Evolutionary conservation across 2,329 filamentous ascomycete genomes (phyloP).

Genomic region (Conoideocrella luteorostrata): DNA sequence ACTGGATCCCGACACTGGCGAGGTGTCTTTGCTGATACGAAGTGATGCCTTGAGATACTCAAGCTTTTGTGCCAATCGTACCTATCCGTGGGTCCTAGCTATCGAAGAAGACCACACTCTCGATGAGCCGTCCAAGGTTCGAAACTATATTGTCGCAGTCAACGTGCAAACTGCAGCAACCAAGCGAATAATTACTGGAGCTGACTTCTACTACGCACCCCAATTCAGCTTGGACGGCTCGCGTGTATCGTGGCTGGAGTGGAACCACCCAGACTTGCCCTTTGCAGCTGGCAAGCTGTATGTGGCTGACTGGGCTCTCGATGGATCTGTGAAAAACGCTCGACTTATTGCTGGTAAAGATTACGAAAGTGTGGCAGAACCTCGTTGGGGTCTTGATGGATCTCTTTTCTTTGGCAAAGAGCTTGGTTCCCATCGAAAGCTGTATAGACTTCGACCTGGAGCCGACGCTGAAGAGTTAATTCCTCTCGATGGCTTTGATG

Average conservation of each 20-base stretch:
- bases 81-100: constrained; percentile 38
- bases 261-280: constrained; percentile 47
- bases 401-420: constrained; percentile 43
- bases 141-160: constrained; percentile 33
- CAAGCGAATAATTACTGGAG: constrained; percentile 31
- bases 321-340: constrained; percentile 24
- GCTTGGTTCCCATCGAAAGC: constrained; percentile 37
- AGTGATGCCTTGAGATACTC: constrained; percentile 34
- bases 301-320: constrained; percentile 33
- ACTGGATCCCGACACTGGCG: constrained; percentile 30
- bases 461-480: constrained; percentile 22
- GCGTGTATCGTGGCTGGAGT: constrained; percentile 46
- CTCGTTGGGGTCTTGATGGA: constrained; percentile 44
- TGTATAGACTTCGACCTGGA: constrained; percentile 32
- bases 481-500: constrained; percentile 30
- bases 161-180: constrained; percentile 34
- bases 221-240: constrained; percentile 40
- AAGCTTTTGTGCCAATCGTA: constrained; percentile 37
- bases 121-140: constrained; percentile 25
- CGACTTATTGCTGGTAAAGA: constrained; percentile 34
- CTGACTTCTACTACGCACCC: constrained; percentile 48
- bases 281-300: constrained; percentile 41
- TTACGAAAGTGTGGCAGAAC: constrained; percentile 39
- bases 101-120: constrained; percentile 44
- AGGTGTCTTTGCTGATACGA: constrained; percentile 26